Base-by-base conservation (phyloP, 1,284 basidiomycete species). In the Coniferiporia weirii region DNA sequence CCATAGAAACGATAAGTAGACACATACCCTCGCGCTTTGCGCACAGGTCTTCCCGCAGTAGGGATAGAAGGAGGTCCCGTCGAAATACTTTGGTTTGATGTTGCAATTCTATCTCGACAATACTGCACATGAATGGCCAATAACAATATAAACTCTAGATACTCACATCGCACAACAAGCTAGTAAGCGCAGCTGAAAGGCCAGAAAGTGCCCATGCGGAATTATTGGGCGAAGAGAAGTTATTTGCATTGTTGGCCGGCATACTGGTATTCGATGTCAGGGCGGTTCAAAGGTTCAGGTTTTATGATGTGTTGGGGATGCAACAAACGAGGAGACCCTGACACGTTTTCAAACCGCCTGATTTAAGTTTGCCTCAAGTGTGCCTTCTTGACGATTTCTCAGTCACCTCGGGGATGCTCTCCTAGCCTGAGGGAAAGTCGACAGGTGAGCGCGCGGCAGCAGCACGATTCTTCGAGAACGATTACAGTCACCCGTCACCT, bases 21-120 rank as follows among this genome's bases (percentile, higher is more conserved):
- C 8, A 36, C 32, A 17, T 17, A 36, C 12, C 12, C 27, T 51
- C 13, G 49, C 32, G n/a, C 13, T 35, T 9, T 27, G n/a, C 12
- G 49, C 49, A 36, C 49, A 51, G 27, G 49, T 51, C 27, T 51
- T 51, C 17, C 49, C 49, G 13, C 49, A 51, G 17, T 51, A 51
- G 12, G 38, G 38, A 40, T 40, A 7, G 15, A 40, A 15, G 38
- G 9, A 40, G 38, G 38, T 40, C 15, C 38, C 38, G 38, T 40
- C 38, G 8, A 40, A 40, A 40, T 40, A 40, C 15, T 40, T 40
- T 10, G 38, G 9, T 12, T 40, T 40, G 9, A 40, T 15, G 15
- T 40, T 40, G 38, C 38, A 20, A 20, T 45, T 45, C 43, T 45
- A 15, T 3, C 19, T 19, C 15, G 43, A 45, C 43, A 19, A 6